A percentile compares a stretch with the other conserved stretches of the same genome.
phyloP scores from a whole-genome alignment of 768 basidiomycete species.

The Suillus tomentosus region DNA sequence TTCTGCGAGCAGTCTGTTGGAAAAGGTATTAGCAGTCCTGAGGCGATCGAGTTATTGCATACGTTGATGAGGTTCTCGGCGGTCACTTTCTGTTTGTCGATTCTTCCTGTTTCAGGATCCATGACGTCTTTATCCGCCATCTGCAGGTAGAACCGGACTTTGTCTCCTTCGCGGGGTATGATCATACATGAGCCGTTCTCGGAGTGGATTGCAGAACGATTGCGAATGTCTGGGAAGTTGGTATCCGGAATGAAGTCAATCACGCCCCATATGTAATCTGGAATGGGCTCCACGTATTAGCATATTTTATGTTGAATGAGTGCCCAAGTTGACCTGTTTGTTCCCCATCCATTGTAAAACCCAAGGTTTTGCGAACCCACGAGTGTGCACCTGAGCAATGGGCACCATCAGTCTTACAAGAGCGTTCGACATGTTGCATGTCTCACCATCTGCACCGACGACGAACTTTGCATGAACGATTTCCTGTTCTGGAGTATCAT shows the following conservation, averaged over 20 bases:
- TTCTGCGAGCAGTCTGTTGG: conserved; percentile 53
- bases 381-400: conserved; percentile 42
- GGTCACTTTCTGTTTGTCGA: conserved; percentile 53
- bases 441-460: conserved; percentile 38
- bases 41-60: conserved; percentile 9
- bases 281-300: conserved; percentile 14
- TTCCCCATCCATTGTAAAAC: conserved; percentile 50
- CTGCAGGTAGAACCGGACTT: conserved; percentile 72
- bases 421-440: background rate
- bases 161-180: conserved; percentile 72
- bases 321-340: conserved; percentile 38
- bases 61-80: conserved; percentile 58
- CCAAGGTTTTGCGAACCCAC: conserved; percentile 47
- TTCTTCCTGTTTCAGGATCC: conserved; percentile 47
- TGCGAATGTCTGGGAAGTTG: conserved; percentile 77
- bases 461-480: conserved; percentile 37
- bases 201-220: conserved; percentile 66
- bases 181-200: conserved; percentile 68
- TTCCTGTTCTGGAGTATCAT: conserved; percentile 35
- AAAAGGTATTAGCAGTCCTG: background rate
- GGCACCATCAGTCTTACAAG: background rate
- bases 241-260: conserved; percentile 72
- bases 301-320: background rate
- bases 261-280: conserved; percentile 83
- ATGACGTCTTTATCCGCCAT: conserved; percentile 50